Base-by-base conservation (phyloP, 2,329 filamentous ascomycete genomes). In the Exophiala mesophila region DNA sequence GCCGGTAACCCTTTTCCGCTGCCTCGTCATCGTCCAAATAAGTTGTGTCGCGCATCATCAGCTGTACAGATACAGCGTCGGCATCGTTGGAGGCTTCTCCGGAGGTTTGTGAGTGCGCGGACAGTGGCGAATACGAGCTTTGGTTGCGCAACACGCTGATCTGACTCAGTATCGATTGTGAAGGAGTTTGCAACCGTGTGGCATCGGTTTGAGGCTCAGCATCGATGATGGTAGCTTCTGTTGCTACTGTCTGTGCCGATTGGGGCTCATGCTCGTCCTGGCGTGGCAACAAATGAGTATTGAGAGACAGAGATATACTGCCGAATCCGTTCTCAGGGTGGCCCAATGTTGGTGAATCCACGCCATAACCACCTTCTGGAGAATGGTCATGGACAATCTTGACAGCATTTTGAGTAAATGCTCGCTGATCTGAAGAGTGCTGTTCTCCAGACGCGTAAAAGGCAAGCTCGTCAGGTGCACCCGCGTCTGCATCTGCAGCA, bases 191-290 rank as follows among this genome's bases (percentile, higher is more conserved):
- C 26, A 51, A 47, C 42, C 54, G 59, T 42, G 54, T 73, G 65
- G 64, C 52, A n/a, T 80, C 76, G 1, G 73, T 77, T 58, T 88
- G 83, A 16, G 80, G 73, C 53, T 88, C 83, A n/a, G 71, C 73
- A 52, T 88, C 85, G 53, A 88, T 85, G 20, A 63, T 59, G 4
- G 69, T 72, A 24, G 62, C 62, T 55, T 85, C 80, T 0, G 83
- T 87, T 5, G 73, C 73, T 30, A 72, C 72, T 4, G 83, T 84
- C 10, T 78, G 58, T 3, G 80, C 76, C 12, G 82, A 56, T 5
- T 35, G 34, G 5, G 52, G 51, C 21, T 54, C 52, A 13, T 44
- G 35, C 5, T 44, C 45, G 33, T 33, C 31, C 16, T 31, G 29
- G 15, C 12, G 12, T 12, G 45, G 43, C n/a, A 41, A 36, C 17